A percentile compares a stretch with the other conserved stretches of the same genome.
These are phyloP conservation scores for Diaporthe ampelina DNA, from an alignment of 2,329 filamentous ascomycete genomes.

Conservation along the genomic window DNA sequence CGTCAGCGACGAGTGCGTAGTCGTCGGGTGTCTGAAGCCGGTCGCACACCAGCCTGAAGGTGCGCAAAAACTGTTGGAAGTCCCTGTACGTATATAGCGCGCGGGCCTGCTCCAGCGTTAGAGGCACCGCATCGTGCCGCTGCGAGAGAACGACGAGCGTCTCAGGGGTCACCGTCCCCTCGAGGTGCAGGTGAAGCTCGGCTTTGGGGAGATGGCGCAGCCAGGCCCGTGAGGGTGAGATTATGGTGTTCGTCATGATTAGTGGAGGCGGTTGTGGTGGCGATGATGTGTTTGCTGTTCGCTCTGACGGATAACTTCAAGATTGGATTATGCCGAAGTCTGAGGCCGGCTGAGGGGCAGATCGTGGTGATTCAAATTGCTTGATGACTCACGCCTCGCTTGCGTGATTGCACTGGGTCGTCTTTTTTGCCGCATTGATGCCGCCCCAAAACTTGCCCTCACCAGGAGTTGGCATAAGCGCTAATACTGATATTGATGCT, in stretches of 20 bases:
- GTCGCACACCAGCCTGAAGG: constrained; percentile 41
- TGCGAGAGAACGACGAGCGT: constrained; percentile 41
- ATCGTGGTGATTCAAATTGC: neutral
- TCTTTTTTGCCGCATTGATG: neutral
- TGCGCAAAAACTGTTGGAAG: constrained; percentile 40
- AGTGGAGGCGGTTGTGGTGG: neutral
- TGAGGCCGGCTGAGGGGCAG: neutral
- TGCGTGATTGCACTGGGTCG: neutral
- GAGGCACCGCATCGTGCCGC: constrained; percentile 40
- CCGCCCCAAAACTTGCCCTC: neutral
- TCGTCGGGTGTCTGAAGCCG: constrained; percentile 39
- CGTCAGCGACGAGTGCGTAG: constrained; percentile 38
- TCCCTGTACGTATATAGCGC: constrained; percentile 40
- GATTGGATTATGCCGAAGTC: neutral
- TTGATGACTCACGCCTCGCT: constrained; percentile 2
- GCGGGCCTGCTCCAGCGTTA: constrained; percentile 40
- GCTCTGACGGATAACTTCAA: too few relatives aligned
- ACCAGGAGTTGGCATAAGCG: neutral
- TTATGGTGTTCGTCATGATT: constrained; percentile 3
- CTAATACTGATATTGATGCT: too few relatives aligned
- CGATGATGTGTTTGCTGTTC: neutral
- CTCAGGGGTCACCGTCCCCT: constrained; percentile 42
- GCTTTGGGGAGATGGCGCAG: constrained; percentile 40
- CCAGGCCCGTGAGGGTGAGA: constrained; percentile 21
- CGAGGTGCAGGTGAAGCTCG: constrained; percentile 42